A percentile compares a stretch with the other conserved stretches of the same genome.
These are phyloP conservation scores for Sextonia rubra DNA, from an alignment of 164 flowering plant species.

Conservation along the genomic window DNA sequence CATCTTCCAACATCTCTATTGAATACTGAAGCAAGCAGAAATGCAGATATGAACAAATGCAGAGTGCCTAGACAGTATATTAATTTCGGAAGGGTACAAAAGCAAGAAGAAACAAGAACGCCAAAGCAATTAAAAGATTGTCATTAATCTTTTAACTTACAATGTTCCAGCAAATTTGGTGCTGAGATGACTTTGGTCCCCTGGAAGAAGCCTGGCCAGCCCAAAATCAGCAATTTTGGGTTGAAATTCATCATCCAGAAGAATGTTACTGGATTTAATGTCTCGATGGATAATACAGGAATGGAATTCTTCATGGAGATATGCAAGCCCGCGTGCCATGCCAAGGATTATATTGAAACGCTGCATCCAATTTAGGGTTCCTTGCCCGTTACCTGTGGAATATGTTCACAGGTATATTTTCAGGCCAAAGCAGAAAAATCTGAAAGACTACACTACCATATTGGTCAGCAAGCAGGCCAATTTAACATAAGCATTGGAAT, in stretches of 20 bases:
- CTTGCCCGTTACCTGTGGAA: slow-evolving; percentile 36
- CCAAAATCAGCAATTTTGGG: slow-evolving; percentile 66
- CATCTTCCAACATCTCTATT: no score
- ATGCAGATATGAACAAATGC: no score
- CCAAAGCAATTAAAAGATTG: no score
- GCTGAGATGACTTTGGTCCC: slow-evolving; percentile 45
- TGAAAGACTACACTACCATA: no score
- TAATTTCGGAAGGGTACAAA: no score
- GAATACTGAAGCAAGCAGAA: no score
- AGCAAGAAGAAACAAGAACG: no score
- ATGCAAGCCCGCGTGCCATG: slow-evolving; percentile 53
- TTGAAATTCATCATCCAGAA: slow-evolving; percentile 45
- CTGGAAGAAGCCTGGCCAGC: slow-evolving; percentile 56
- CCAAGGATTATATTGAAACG: slow-evolving; percentile 49
- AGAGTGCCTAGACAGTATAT: neutral
- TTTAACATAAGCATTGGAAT: no score
- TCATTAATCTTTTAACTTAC: slow-evolving; percentile 26
- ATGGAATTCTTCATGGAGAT: slow-evolving; percentile 57
- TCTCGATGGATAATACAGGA: slow-evolving; percentile 55
- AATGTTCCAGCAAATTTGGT: slow-evolving; percentile 63
- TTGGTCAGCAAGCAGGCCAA: no score
- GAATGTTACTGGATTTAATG: slow-evolving; percentile 50
- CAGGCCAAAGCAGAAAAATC: neutral
- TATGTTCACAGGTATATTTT: neutral
- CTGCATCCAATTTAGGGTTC: slow-evolving; percentile 50